Evolutionary conservation across 192 early-diverging fungal species (phyloP), one percentile per base, ranked within the genome.

Genomic region (Pilaira anomala): DNA sequence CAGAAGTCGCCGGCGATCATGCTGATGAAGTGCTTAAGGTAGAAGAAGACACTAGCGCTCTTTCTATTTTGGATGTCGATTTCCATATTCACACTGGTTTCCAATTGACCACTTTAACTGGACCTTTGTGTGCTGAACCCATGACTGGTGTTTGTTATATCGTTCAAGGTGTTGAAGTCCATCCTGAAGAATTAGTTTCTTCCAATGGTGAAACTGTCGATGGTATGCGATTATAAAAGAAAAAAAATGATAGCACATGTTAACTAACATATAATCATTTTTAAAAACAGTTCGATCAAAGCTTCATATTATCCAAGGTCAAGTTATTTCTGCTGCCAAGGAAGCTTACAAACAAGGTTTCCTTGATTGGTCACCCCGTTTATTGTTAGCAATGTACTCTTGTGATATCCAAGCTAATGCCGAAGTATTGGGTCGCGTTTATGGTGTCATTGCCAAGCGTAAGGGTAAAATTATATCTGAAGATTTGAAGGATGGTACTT

Each of bases 401-500:
- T 98, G 95, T 70, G 98, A 97, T 67, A 90, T 99, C 50, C 96
- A 99, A 70, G 88, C 94, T 7, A 85, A 88, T n/a, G 89, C 92
- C 0, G 94, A 98, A 24, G 90, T 96, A 0, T 82, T 99, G 30
- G 98, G 98, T 25, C 92, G 91, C 67, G 96, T 98, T 2, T 97
- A 98, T 63, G 95, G 82, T 12, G 98, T 98, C 7, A 87, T 99
- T 42, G 87, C 88, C 51, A 87, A 88, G 55, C 83, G 98, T 6
- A 85, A 86, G 22, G 98, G 96, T n/a, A 86, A 89, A 52, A 93
- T 99, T 48, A 62, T 96, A 16, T 90, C 91, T 2, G 98, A 99
- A 62, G 96, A 98, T 68, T 86, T 99, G 79, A 91, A 93, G 72
- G 98, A 99, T 63, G 98, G 96, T 42, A 99, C 98, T 3, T 90